These are phyloP conservation scores for Microsporum canis DNA, from an alignment of 2,329 filamentous ascomycete genomes.

Conservation along the genomic window DNA sequence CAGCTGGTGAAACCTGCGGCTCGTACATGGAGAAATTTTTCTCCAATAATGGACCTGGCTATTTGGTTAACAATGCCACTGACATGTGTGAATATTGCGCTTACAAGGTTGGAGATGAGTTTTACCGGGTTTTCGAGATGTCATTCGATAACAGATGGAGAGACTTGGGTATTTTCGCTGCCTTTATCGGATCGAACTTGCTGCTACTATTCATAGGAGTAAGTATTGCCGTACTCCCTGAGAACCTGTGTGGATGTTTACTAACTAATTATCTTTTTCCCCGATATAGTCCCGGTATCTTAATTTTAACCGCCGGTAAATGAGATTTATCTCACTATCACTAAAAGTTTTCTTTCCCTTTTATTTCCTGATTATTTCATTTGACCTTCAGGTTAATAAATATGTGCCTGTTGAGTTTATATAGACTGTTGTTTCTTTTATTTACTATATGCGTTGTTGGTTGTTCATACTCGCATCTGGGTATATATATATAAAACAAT, in stretches of 20 bases:
- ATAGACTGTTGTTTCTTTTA: background rate
- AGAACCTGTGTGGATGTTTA: background rate
- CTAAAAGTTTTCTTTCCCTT: background rate
- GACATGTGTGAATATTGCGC: slow-evolving; percentile 47
- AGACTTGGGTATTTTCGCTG: slow-evolving; percentile 65
- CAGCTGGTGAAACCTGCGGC: slow-evolving; percentile 51
- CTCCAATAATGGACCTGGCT: slow-evolving; percentile 35
- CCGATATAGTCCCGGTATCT: slow-evolving; percentile 30
- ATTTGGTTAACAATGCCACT: slow-evolving; percentile 38
- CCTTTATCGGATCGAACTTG: slow-evolving; percentile 68
- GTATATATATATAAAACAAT: background rate
- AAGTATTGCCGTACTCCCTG: slow-evolving; percentile 22
- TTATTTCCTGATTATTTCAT: background rate
- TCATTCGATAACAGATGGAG: slow-evolving; percentile 62
- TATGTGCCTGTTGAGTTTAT: background rate
- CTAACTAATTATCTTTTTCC: slow-evolving; percentile 9
- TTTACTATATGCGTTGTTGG: background rate
- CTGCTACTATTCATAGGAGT: slow-evolving; percentile 50
- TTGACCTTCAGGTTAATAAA: background rate
- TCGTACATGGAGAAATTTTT: slow-evolving; percentile 39
- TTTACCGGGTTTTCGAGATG: slow-evolving; percentile 58
- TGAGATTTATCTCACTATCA: background rate
- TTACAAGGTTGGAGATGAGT: slow-evolving; percentile 68
- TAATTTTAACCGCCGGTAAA: slow-evolving; percentile 34
- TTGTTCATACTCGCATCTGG: background rate